Conservation (phyloP, 2,329 filamentous ascomycete species). For the Fusarium cyanostomum region DNA sequence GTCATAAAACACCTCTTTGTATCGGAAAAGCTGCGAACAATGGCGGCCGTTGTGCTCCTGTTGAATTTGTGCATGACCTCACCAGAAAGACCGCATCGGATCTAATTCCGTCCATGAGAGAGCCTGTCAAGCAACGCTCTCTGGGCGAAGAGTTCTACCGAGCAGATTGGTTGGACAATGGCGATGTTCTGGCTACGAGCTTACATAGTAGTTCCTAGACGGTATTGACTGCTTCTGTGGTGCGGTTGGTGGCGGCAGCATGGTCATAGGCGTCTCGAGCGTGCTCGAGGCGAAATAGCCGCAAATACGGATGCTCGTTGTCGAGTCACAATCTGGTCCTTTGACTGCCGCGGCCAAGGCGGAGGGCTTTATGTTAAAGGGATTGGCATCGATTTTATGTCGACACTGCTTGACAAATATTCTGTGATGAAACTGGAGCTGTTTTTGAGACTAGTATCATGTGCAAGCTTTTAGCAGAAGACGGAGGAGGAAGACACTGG, state of each 20-base stretch:
- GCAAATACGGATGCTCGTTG: background rate
- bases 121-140: background rate
- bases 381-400: background rate
- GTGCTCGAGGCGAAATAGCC: background rate
- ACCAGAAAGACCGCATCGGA: background rate
- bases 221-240: background rate
- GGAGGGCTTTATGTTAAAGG: background rate
- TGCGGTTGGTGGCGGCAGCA: background rate
- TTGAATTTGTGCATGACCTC: background rate
- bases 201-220: background rate
- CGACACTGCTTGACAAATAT: background rate
- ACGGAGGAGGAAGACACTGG: background rate
- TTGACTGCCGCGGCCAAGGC: background rate
- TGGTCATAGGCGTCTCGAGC: background rate
- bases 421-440: background rate
- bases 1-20: background rate
- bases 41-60: too few relatives aligned
- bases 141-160: background rate
- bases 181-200: background rate
- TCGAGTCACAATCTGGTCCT: background rate
- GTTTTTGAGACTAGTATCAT: background rate
- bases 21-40: background rate
- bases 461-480: background rate
- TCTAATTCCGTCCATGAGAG: background rate
- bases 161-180: background rate